Evolutionary conservation across 2,329 filamentous ascomycete genomes (phyloP), one percentile per base, ranked within the genome.

Genomic region (Penicillium sp.): DNA sequence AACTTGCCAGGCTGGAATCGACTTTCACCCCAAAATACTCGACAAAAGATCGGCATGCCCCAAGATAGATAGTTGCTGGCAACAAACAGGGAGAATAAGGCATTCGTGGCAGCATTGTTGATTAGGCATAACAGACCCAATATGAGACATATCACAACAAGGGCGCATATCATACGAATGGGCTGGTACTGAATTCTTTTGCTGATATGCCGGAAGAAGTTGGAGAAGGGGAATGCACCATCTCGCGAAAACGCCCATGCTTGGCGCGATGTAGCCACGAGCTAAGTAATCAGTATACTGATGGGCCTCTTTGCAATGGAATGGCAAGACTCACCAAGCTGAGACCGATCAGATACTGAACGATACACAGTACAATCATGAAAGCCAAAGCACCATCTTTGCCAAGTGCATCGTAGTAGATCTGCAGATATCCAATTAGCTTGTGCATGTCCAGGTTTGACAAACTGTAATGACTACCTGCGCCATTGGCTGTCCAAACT

Each of bases 241-340:
- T 89, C 86, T 26, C 86, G 82, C 9, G 84, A 85, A 70, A 89
- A 89, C 0, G 86, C 86, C 86, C 86, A 89, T 33, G 80, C 81
- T 73, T 89, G 86, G 6, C 87, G 81, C 6, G 84, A 86, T 4
- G 83, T 84, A 1, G 86, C 86, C 3, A 88, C 83, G 2, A 86
- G 75, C 74, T 80, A 69, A 4, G 60, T 56, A 60, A 60, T 64
- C 40, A 68, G 62, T 26, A 9, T 59, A 62, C 19, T 6, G 1
- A 4, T 19, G 17, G 1, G 13, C 9, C 12, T 12, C 30, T 22
- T 30, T 24, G 3, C 13, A n/a, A 45, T 37, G 3, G 13, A 15
- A 28, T 13, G 10, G 2, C 15, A 28, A 4, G 5, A 35, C 22
- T 47, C 64, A 78, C 76, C 61, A 87, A 81, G 42, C 82, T 85